Base-by-base conservation (phyloP, 768 basidiomycete species). In the Leccinum longicurvipes region DNA sequence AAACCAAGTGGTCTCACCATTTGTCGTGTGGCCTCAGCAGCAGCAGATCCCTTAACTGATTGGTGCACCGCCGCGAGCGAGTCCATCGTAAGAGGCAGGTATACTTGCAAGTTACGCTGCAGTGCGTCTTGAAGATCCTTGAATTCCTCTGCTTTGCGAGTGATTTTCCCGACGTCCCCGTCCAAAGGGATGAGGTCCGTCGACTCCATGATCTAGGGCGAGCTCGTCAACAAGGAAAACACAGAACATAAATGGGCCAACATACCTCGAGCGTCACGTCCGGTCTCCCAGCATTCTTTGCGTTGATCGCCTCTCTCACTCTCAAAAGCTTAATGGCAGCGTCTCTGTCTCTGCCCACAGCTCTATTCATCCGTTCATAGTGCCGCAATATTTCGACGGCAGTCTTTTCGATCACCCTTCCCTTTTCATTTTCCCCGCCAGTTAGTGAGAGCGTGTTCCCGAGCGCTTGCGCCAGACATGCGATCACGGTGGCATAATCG, bases 1-100 rank as follows among this genome's bases (percentile, higher is more conserved):
- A 47, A 57, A 60, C 31, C 36, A 54, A 12, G 32, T 39, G n/a
- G n/a, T 36, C 83, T 55, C 57, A 91, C 90, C 79, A 87, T 81
- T 63, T 94, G 87, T 60, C 89, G 78, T 2, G 83, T 86, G 36
- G 83, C 81, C 65, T 96, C 93, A 12, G 87, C 81, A 21, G 83
- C 83, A 42, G 79, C 74, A 27, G 87, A 86, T 11, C 77, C 74
- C 70, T 96, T 96, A 55, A 85, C 75, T 55, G 81, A 83, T 54
- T 87, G 87, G 63, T 96, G 89, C 15, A 95, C 82, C 14, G 81
- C 84, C 48, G 89, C 87, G 25, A 98, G 82, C 27, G 87, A 84
- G 66, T 94, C 93, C 97, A 98, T 99, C 21, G 92, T 89, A 36
- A 93, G 81, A 31, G 90, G 83, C 48, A 98, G 79, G 69, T 97